Percentiles rank a stretch among this genome's conserved stretches.
Conservation (phyloP, 129 eudicot genomes). For the Flaveria brownii region DNA sequence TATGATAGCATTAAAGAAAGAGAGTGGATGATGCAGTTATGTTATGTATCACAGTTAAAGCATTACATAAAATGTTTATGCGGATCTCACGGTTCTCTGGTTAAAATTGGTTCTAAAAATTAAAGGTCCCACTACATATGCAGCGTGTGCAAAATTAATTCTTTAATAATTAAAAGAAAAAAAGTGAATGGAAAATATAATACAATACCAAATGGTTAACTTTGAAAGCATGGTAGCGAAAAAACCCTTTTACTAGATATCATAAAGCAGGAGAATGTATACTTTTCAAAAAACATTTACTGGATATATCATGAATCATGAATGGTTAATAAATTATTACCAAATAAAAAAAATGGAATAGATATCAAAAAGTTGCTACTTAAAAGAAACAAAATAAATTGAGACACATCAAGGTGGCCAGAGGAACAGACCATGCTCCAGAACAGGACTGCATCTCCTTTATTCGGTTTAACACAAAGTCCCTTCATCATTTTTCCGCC, state of each 20-base stretch:
- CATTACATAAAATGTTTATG: neutral
- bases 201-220: neutral
- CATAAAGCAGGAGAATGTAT: neutral
- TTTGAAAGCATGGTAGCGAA: neutral
- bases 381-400: neutral
- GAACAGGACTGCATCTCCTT: constrained; percentile 98
- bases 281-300: neutral
- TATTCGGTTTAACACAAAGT: constrained; percentile 77
- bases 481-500: constrained; percentile 87
- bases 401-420: neutral
- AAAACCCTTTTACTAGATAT: neutral
- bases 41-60: neutral
- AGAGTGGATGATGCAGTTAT: neutral
- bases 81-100: too few species aligned
- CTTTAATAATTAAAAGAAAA: neutral
- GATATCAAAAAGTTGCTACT: constrained; percentile 3
- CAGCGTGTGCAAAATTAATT: neutral
- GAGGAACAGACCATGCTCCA: constrained; percentile 93
- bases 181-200: neutral
- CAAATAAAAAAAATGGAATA: neutral
- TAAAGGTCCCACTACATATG: neutral
- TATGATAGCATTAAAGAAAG: neutral
- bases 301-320: neutral
- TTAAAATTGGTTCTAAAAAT: neutral
- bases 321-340: constrained; percentile 1